Evolutionary conservation across 257 asterid species (phyloP).

Genomic region (Solanum sparsipilum): DNA sequence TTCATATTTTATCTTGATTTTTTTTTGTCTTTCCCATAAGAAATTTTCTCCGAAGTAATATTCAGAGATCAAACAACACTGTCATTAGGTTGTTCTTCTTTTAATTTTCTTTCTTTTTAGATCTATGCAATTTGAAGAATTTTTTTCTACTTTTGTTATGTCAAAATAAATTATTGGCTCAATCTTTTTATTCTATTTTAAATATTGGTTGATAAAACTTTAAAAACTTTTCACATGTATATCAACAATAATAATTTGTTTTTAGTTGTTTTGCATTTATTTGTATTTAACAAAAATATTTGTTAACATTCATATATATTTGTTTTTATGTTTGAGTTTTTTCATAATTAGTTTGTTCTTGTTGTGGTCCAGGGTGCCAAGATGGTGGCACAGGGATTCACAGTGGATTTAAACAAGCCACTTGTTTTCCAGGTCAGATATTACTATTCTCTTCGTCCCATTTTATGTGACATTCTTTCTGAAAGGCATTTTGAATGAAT

Average conservation of each 20-base stretch:
- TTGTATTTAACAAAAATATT: no score
- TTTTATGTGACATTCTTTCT: neutral
- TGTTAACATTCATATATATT: no score
- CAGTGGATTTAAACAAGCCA: constrained; percentile 75
- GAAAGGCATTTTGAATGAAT: neutral
- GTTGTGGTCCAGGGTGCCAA: neutral
- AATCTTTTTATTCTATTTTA: neutral
- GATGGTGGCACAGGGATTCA: constrained; percentile 58
- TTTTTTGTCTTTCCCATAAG: neutral
- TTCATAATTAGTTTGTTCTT: no score
- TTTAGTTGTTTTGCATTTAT: no score
- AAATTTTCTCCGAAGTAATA: neutral
- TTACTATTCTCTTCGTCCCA: no score
- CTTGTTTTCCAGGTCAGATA: constrained; percentile 69
- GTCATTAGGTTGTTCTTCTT: neutral
- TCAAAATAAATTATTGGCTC: neutral
- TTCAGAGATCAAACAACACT: neutral
- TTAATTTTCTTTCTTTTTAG: neutral
- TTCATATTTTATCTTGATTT: neutral
- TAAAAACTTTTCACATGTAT: neutral
- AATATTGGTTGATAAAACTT: neutral
- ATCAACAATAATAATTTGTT: no score
- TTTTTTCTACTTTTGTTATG: neutral
- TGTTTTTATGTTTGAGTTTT: no score
- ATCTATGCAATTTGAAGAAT: no score